phyloP scores from a whole-genome alignment of 2,329 filamentous ascomycete genomes.

The Pyrenophora graminea region DNA sequence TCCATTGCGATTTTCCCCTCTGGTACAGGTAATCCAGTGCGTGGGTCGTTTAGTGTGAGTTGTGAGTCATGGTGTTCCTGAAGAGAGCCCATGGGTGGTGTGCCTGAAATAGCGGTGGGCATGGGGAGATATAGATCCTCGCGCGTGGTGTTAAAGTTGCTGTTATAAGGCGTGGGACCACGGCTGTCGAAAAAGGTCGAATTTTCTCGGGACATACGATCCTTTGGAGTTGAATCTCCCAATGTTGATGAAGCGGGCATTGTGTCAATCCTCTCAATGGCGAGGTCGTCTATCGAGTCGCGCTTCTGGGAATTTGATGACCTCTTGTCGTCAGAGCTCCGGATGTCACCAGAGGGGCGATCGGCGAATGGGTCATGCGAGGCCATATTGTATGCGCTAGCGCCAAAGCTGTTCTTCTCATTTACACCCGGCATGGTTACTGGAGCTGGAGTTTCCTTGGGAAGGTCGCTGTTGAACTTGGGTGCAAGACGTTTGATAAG shows the following conservation, averaged over 20 bases:
- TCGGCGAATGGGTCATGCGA: background rate
- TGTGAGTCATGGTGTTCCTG: slow-evolving; percentile 16
- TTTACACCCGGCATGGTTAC: background rate
- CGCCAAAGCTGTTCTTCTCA: slow-evolving; percentile 10
- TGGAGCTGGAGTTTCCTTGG: background rate
- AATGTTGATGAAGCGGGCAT: slow-evolving; percentile 24
- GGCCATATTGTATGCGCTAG: slow-evolving; percentile 2
- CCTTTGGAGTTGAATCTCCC: slow-evolving; percentile 24
- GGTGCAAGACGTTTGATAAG: slow-evolving; percentile 30
- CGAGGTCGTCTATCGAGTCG: slow-evolving; percentile 27
- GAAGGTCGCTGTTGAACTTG: slow-evolving; percentile 9
- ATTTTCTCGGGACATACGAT: slow-evolving; percentile 22
- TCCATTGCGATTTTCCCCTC: slow-evolving; percentile 35
- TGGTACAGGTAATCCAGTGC: background rate
- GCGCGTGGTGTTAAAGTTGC: slow-evolving; percentile 22
- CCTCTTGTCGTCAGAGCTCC: too few species aligned
- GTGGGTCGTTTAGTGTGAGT: slow-evolving; percentile 19
- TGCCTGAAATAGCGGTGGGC: background rate
- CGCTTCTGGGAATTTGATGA: slow-evolving; percentile 15
- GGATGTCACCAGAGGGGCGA: background rate
- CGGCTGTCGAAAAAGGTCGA: slow-evolving; percentile 32
- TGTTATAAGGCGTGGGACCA: slow-evolving; percentile 27
- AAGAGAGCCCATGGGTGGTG: too few species aligned
- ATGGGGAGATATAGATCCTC: slow-evolving; percentile 16
- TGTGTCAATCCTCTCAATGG: slow-evolving; percentile 25